Evolutionary conservation across 345 rosid genomes (phyloP).

Genomic region (Hypericum perforatum): DNA sequence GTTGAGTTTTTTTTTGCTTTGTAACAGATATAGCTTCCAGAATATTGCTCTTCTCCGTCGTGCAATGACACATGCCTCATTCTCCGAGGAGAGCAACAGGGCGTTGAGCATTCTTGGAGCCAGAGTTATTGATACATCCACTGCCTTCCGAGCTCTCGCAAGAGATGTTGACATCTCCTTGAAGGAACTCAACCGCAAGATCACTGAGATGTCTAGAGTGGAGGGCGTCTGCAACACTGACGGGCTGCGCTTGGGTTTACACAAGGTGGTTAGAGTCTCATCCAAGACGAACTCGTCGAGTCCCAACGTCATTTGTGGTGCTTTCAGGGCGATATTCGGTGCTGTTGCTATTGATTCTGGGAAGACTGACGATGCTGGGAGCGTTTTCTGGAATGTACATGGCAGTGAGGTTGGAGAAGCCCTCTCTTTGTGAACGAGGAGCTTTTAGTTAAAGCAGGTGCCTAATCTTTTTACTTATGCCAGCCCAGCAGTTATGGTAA

Average conservation of each 20-base stretch:
- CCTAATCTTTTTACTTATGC: no score
- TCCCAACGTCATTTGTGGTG: constrained; percentile 39
- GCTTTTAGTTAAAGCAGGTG: neutral
- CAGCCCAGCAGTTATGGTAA: no score
- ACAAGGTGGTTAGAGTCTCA: constrained; percentile 51
- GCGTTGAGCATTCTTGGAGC: constrained; percentile 52
- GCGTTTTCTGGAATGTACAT: constrained; percentile 45
- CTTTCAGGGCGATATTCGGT: constrained; percentile 60
- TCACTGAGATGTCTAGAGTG: constrained; percentile 36
- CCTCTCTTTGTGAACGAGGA: constrained; percentile 15
- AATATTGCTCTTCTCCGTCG: constrained; percentile 43
- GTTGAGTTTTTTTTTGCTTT: constrained; percentile 5
- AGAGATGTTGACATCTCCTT: constrained; percentile 45
- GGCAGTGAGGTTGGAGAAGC: constrained; percentile 19
- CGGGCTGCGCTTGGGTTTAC: constrained; percentile 41
- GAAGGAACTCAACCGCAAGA: constrained; percentile 27
- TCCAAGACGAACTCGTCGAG: constrained; percentile 37
- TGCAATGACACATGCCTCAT: constrained; percentile 66
- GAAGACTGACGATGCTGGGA: constrained; percentile 36
- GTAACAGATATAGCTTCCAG: constrained; percentile 40
- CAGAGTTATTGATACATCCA: constrained; percentile 41
- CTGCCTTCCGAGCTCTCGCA: constrained; percentile 23
- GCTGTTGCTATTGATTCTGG: constrained; percentile 53
- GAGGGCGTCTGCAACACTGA: constrained; percentile 49
- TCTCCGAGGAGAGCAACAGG: constrained; percentile 55